Evolutionary conservation across 2,329 filamentous ascomycete genomes (phyloP), one percentile per base, ranked within the genome.

Genomic region (Raffaelea arxii): DNA sequence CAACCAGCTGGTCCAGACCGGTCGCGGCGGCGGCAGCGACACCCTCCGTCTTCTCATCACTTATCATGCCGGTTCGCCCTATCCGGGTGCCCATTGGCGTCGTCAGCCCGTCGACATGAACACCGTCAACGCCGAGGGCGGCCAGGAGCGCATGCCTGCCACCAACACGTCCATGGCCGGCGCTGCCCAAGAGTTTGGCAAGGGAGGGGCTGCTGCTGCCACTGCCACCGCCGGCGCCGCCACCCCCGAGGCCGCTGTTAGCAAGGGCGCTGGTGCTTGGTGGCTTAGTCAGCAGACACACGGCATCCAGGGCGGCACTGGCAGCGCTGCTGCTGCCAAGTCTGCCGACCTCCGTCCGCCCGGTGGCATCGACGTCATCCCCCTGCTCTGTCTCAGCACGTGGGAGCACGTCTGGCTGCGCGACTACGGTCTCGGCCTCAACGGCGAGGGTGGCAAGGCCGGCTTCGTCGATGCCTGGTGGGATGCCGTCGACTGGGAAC

Each of bases 321-420:
- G 9, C 23, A 5, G 21, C 44, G 16, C n/a, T n/a, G n/a, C n/a
- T n/a, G n/a, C n/a, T n/a, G 22, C 32, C 22, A 41, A 36, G 16
- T 30, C 40, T 22, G 55, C 54, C 45, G 43, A 62, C 41, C 59
- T 62, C 46, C 63, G 74, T 49, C 74, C 80, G 5, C 80, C 84
- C 2, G 84, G 84, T 35, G 82, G 82, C 48, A 74, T 79, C 53
- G 75, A 84, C 42, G 65, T 90, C 27, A 72, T 80, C 47, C 90
- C 91, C 12, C 72, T 97, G 50, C 70, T 98, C 56, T 96, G 91
- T 62, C 76, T 97, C 49, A 97, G 89, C 68, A 95, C 89, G 5
- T 98, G 92, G 92, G 84, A 97, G 71, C 92, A 97, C 66, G 82
- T 84, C 9, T 98, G 86, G 79, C 68, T 97, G 62, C 76, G 78